Evolutionary conservation across 2,329 filamentous ascomycete species (phyloP), one percentile per base, ranked within the genome.

Genomic region (Alternaria ventricosa): DNA sequence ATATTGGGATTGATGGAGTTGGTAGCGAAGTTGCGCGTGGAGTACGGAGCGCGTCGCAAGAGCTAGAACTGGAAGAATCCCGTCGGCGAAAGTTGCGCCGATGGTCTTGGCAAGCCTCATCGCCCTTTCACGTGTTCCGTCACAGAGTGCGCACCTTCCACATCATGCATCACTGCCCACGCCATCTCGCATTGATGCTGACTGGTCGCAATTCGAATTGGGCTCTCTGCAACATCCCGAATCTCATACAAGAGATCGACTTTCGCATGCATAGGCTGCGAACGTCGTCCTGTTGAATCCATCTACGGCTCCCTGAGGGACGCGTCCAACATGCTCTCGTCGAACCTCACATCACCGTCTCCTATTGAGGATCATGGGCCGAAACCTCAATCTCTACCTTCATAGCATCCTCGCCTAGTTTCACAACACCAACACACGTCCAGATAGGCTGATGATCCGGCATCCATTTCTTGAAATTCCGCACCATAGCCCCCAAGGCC

Each of bases 401-500:
- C 72, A 89, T 78, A 85, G 87, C 67, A 20, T 66, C 56, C 10
- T 67, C 61, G 0, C 66, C 78, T 63, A 69, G 70, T 61, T 43
- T 70, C 54, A 57, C 65, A 53, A 66, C 70, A 6, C 66, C 65
- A 4, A 74, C 60, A 44, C 61, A 64, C 6, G 74, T 75, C 72
- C 69, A 75, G 12, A 73, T 63, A 1, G 73, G 69, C 23, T 62
- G 43, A 45, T 75, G 71, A 28, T 71, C 57, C 5, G 72, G 69
- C 68, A 72, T 68, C 66, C 71, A 74, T 46, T 73, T 74, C 54
- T 67, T 69, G 33, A 75, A 71, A 10, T 70, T 67, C 10, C 63
- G 56, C 7, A 60, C 51, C 70, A 72, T 73, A 9, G 65, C 64
- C 4, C n/a, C 60, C 23, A 75, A 6, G 0, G 69, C 66, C 47